A percentile compares a stretch with the other conserved stretches of the same genome.
These are phyloP conservation scores for Paramarasmius palmivorus DNA, from an alignment of 1,284 basidiomycete species.

Conservation along the genomic window DNA sequence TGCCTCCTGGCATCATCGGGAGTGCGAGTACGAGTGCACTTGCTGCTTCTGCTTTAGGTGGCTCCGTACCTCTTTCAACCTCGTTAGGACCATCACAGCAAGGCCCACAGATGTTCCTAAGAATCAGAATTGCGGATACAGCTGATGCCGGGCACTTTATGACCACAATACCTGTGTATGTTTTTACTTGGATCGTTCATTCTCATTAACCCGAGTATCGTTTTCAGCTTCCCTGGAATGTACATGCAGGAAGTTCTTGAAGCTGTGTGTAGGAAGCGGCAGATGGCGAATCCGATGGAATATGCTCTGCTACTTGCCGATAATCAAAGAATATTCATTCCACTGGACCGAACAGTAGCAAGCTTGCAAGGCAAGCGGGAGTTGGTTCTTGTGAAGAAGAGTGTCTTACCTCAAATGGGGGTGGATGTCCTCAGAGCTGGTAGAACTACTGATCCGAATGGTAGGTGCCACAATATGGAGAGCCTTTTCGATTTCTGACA, in stretches of 20 bases:
- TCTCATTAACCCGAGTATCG: neutral
- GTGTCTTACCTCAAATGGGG: slow-evolving; percentile 71
- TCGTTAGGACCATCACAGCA: slow-evolving; percentile 68
- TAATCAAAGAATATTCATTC: slow-evolving; percentile 76
- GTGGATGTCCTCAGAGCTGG: slow-evolving; percentile 61
- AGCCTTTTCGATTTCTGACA: neutral
- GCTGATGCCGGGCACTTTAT: slow-evolving; percentile 81
- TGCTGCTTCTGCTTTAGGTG: slow-evolving; percentile 30
- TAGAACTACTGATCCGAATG: slow-evolving; percentile 88
- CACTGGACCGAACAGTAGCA: slow-evolving; percentile 94
- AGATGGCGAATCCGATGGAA: slow-evolving; percentile 73
- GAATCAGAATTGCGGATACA: slow-evolving; percentile 76
- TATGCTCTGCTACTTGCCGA: slow-evolving; percentile 84
- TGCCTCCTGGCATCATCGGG: neutral
- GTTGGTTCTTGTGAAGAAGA: slow-evolving; percentile 81
- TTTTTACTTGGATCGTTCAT: slow-evolving; percentile 11
- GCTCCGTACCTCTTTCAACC: slow-evolving; percentile 55
- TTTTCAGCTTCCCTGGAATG: slow-evolving; percentile 82
- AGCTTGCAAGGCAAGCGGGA: slow-evolving; percentile 87
- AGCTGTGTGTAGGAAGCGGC: slow-evolving; percentile 75
- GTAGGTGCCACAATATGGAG: slow-evolving; percentile 40
- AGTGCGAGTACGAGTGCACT: slow-evolving; percentile 12
- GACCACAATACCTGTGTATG: slow-evolving; percentile 88
- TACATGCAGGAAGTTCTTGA: slow-evolving; percentile 97
- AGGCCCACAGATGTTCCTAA: slow-evolving; percentile 79